phyloP scores from a whole-genome alignment of 139 green algal species.

The Closterium sp. region DNA sequence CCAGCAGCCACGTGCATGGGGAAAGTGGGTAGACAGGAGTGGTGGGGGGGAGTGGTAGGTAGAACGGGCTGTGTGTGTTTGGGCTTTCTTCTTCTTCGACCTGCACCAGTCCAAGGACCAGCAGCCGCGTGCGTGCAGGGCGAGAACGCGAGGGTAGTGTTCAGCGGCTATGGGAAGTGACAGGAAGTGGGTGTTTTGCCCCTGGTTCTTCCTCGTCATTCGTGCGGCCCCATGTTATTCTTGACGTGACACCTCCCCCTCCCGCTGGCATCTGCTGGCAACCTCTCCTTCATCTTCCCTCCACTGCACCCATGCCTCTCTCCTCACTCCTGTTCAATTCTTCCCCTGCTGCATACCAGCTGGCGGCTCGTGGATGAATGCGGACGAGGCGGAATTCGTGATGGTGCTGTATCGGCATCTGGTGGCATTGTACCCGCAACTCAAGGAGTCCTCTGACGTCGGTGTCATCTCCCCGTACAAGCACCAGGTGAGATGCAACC shows the following conservation, averaged over 20 bases:
- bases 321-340: background rate
- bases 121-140: background rate
- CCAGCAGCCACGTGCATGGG: background rate
- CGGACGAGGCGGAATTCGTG: constrained; percentile 66
- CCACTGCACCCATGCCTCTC: background rate
- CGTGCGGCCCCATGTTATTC: too few relatives aligned
- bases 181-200: too few relatives aligned
- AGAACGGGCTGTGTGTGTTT: too few relatives aligned
- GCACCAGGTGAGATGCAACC: constrained; percentile 66
- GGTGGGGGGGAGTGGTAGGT: too few relatives aligned
- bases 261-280: too few relatives aligned
- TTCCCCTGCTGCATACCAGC: too few relatives aligned
- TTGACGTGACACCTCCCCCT: too few relatives aligned
- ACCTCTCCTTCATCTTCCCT: too few relatives aligned
- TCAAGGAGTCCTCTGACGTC: constrained; percentile 60
- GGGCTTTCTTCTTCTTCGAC: constrained; percentile 84
- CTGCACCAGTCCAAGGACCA: constrained; percentile 62
- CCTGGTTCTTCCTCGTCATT: too few relatives aligned
- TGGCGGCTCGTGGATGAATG: constrained; percentile 60
- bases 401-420: constrained; percentile 56
- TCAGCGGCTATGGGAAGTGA: too few relatives aligned
- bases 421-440: constrained; percentile 58
- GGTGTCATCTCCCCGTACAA: constrained; percentile 91
- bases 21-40: too few relatives aligned
- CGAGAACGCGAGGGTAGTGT: too few relatives aligned